A percentile compares a stretch with the other conserved stretches of the same genome.
phyloP scores from a whole-genome alignment of 768 basidiomycete species.

The Tephrocybe sp. region DNA sequence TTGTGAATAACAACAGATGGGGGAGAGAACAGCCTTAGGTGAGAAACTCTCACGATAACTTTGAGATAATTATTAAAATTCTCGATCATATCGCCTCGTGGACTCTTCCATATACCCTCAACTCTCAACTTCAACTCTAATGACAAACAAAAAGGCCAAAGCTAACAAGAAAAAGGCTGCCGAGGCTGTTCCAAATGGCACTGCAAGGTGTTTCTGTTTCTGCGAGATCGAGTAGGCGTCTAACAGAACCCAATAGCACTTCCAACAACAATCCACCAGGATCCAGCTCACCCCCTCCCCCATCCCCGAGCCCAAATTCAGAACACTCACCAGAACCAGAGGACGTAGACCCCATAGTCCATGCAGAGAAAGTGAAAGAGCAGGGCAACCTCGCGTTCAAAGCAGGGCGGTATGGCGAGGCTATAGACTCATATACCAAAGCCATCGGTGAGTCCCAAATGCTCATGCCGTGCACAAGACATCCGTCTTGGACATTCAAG shows the following conservation, averaged over 20 bases:
- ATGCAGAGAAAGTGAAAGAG: slow-evolving; percentile 68
- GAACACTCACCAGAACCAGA: slow-evolving; percentile 21
- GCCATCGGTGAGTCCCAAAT: slow-evolving; percentile 61
- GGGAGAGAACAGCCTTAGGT: too few species aligned
- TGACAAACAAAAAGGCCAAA: slow-evolving; percentile 21
- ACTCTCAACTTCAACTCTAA: slow-evolving; percentile 2
- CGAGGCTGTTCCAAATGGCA: slow-evolving; percentile 8
- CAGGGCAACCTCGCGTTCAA: slow-evolving; percentile 77
- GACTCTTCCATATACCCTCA: slow-evolving; percentile 9
- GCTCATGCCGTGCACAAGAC: too few species aligned
- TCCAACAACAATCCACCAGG: slow-evolving; percentile 6
- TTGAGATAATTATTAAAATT: too few species aligned
- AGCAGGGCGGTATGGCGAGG: slow-evolving; percentile 57
- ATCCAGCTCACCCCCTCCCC: slow-evolving; percentile 15
- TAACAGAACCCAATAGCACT: background rate
- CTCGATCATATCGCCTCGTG: too few species aligned
- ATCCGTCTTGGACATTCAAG: background rate
- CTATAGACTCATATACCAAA: slow-evolving; percentile 71
- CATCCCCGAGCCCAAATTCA: slow-evolving; percentile 9
- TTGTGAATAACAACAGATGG: too few species aligned
- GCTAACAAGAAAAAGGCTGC: slow-evolving; percentile 17
- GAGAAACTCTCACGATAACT: too few species aligned
- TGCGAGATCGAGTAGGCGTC: background rate
- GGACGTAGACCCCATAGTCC: slow-evolving; percentile 37
- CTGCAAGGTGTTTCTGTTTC: slow-evolving; percentile 5